These are phyloP conservation scores for Ustilago lituana DNA, from an alignment of 1,284 basidiomycete genomes.

Conservation along the genomic window DNA sequence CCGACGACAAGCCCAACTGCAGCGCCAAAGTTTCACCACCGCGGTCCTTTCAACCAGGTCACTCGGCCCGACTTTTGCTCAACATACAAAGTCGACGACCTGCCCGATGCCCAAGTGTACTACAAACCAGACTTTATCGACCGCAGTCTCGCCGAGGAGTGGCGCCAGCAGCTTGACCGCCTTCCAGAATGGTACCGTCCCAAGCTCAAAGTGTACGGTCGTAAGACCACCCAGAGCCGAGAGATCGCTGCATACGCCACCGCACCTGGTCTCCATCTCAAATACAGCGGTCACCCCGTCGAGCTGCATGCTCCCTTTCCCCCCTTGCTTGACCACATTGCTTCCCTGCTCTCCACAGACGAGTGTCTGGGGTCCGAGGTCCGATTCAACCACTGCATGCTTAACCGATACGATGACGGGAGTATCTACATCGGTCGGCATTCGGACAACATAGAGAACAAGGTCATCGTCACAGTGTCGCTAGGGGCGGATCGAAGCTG, in stretches of 20 bases:
- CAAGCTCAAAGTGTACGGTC: conserved; percentile 72
- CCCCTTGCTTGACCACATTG: conserved; percentile 68
- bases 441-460: conserved; percentile 67
- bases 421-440: conserved; percentile 69
- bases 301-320: conserved; percentile 70
- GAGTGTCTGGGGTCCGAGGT: conserved; percentile 67
- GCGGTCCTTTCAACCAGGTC: conserved; percentile 48
- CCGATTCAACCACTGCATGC: conserved; percentile 71
- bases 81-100: conserved; percentile 20
- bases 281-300: conserved; percentile 68
- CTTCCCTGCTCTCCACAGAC: conserved; percentile 65
- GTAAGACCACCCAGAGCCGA: conserved; percentile 70
- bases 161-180: conserved; percentile 68
- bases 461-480: conserved; percentile 71
- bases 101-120: conserved; percentile 68
- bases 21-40: conserved; percentile 35
- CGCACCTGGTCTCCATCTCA: conserved; percentile 67
- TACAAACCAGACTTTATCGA: conserved; percentile 69
- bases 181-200: conserved; percentile 69
- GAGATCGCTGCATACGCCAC: conserved; percentile 68
- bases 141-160: conserved; percentile 63
- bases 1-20: not conserved
- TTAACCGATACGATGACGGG: conserved; percentile 72
- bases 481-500: conserved; percentile 71
- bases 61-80: conserved; percentile 24